These are phyloP conservation scores for Crucibulum laeve DNA, from an alignment of 768 basidiomycete species.

Conservation along the genomic window DNA sequence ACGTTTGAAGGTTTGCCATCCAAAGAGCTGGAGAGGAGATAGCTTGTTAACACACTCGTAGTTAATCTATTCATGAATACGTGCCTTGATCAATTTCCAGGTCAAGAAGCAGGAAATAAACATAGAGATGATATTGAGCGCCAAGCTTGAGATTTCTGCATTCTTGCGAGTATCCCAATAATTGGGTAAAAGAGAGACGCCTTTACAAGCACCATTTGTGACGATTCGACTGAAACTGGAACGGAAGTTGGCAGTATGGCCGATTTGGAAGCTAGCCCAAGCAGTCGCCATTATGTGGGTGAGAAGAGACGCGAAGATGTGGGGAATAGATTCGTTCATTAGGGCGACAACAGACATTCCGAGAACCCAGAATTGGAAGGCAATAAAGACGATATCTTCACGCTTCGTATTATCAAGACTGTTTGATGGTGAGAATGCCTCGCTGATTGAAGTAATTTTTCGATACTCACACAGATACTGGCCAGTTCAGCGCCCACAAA, in stretches of 20 bases:
- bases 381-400: slow-evolving; percentile 74
- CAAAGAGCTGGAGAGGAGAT: slow-evolving; percentile 45
- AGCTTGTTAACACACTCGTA: not conserved
- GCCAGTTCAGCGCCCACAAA: slow-evolving; percentile 64
- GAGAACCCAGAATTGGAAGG: slow-evolving; percentile 77
- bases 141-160: slow-evolving; percentile 64
- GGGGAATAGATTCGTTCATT: slow-evolving; percentile 77
- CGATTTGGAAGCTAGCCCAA: slow-evolving; percentile 70
- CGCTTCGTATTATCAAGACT: slow-evolving; percentile 72
- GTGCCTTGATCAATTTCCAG: slow-evolving; percentile 72
- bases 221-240: slow-evolving; percentile 50
- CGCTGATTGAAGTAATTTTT: not conserved
- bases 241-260: slow-evolving; percentile 54
- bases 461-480: slow-evolving; percentile 54
- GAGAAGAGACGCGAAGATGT: slow-evolving; percentile 67
- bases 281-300: slow-evolving; percentile 71
- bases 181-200: slow-evolving; percentile 45
- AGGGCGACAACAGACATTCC: slow-evolving; percentile 73
- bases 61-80: slow-evolving; percentile 1
- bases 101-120: slow-evolving; percentile 60
- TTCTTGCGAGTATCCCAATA: slow-evolving; percentile 62
- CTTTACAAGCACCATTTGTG: slow-evolving; percentile 60
- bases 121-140: slow-evolving; percentile 57
- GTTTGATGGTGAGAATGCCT: slow-evolving; percentile 2
- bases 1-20: slow-evolving; percentile 88